Evolutionary conservation across 768 basidiomycete genomes (phyloP).

Genomic region (Leccinum uliginosum): DNA sequence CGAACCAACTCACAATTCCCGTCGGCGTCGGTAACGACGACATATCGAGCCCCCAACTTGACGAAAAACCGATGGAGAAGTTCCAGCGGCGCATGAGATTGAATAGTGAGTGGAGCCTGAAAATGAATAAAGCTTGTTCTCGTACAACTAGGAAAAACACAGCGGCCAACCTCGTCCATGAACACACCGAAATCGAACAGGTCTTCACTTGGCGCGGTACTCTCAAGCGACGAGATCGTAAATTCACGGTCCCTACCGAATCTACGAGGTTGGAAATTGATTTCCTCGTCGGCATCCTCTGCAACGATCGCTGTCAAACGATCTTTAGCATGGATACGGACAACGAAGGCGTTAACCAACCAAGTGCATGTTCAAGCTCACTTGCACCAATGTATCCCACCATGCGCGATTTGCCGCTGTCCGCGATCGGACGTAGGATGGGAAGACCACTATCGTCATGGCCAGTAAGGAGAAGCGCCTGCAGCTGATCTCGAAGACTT

Average conservation of each 20-base stretch:
- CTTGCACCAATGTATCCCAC: constrained; percentile 89
- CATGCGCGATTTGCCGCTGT: constrained; percentile 52
- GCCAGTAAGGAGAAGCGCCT: constrained; percentile 50
- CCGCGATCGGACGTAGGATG: constrained; percentile 54
- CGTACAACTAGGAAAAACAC: background rate
- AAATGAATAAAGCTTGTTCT: constrained; percentile 1
- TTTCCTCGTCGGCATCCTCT: constrained; percentile 60
- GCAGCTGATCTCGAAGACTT: constrained; percentile 67
- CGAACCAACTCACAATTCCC: constrained; percentile 62
- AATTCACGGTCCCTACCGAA: constrained; percentile 37
- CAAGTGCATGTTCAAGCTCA: constrained; percentile 90
- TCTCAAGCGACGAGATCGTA: constrained; percentile 55
- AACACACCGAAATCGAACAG: constrained; percentile 81
- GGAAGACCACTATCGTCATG: constrained; percentile 85
- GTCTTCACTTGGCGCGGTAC: constrained; percentile 33
- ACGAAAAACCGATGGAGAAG: constrained; percentile 91
- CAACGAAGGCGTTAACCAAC: constrained; percentile 40
- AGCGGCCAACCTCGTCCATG: constrained; percentile 72
- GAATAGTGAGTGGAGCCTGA: constrained; percentile 84
- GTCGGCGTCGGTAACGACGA: constrained; percentile 77
- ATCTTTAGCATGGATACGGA: background rate
- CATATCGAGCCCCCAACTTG: constrained; percentile 89
- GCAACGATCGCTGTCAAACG: constrained; percentile 61
- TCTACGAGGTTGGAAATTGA: constrained; percentile 57
- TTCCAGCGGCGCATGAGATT: constrained; percentile 82